Base-by-base conservation (phyloP, 169 alveolate genomes). In the Plasmodium coatneyi region DNA sequence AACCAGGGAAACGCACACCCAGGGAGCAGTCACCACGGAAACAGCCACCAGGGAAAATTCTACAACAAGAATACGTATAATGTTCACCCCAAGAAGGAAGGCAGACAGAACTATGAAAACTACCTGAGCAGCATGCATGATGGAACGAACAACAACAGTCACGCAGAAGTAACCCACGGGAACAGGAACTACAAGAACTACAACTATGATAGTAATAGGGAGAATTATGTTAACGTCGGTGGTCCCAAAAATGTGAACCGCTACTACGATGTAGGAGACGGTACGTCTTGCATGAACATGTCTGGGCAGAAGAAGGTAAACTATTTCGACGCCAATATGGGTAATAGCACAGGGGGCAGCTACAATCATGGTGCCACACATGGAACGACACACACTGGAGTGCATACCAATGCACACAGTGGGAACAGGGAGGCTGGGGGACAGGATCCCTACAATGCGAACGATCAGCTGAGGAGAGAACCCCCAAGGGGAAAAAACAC, bases 111-210 rank as follows among this genome's bases (percentile, higher is more conserved):
- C 14, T 74, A 71, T 28, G 93, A 72, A 25, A 60, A 41, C 34
- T 84, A 84, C 30, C 60, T 84, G 12, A 52, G 78, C 43, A 6
- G 46, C 60, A 54, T 52, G 76, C 78, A 72, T 16, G 93, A 84
- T 12, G 66, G 66, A 2, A n/a, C 86, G 2, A 80, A 25, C 60
- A 66, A 34, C 70, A 39, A 9, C 14, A 54, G 32, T 0, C 32
- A 60, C 14, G 74, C 30, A 19, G 28, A 12, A 9, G 5, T 1
- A 6, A 60, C 12, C 14, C 74, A 60, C 36, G 16, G 74, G 4
- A 60, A 60, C 22, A 60, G 34, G 36, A 60, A 2, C 0, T 19
- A 60, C 36, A 60, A 16, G 34, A 60, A 60, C n/a, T 60, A 60
- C 34, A 12, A 60, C 4, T 19, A 22, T 1, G 74, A 60, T 6